Base-by-base conservation (phyloP, 148 eudicot genomes). In the Nepenthes mirabilis region DNA sequence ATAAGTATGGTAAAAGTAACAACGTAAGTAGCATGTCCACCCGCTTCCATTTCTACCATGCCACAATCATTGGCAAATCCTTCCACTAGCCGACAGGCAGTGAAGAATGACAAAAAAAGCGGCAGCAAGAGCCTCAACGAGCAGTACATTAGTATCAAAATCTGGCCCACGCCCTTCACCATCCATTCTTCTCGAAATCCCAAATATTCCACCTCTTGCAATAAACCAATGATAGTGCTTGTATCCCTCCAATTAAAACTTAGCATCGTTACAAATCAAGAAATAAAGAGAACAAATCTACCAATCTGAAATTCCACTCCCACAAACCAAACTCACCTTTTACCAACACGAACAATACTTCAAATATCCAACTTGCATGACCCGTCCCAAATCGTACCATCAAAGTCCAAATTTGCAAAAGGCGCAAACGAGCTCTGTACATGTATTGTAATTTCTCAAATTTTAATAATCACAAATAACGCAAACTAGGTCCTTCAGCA, bases 111-210 rank as follows among this genome's bases (percentile, higher is more conserved):
- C 55, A 93, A 91, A 55, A 85, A 77, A 79, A 51, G 86, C 82
- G 68, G 58, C 74, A 70, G 95, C 86, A 55, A 90, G 85, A 56
- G 95, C 82, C 71, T 82, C 91, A 65, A 90, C 84, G 51, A 90
- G 84, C 65, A 90, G 91, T 1, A 95, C 82, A 54, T 83, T 79
- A 10, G 96, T 77, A 49, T 88, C 74, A 43, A 88, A 95, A 74
- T 93, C 98, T 57, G 96, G 91, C 36, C 82, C 83, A 75, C 94
- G 83, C 37, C 94, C 97, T 37, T 83, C 97, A 11, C 74, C 74
- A 12, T 80, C 75, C 86, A 82, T 82, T 64, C 79, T 71, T 65
- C 79, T 66, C 71, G 79, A 58, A 23, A 82, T 34, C 96, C 96
- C 76, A 93, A 73, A 68, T 64, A 55, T 67, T 83, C 87, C 98